These are phyloP conservation scores for Neurospora discreta DNA, from an alignment of 495 filamentous ascomycete species.

Conservation along the genomic window DNA sequence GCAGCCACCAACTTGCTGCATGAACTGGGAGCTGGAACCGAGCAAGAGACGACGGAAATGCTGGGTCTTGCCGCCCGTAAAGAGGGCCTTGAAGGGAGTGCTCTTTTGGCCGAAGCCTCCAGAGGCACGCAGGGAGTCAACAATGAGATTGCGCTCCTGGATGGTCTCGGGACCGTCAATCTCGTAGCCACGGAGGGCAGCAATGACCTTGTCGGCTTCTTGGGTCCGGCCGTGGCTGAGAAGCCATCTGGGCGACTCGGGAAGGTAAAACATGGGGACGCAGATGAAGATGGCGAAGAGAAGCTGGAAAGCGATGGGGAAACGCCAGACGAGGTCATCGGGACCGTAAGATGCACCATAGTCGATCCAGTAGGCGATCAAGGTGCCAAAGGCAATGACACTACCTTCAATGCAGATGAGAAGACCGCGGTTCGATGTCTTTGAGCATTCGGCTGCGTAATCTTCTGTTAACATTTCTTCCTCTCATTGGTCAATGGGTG, in stretches of 20 bases:
- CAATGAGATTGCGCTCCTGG: conserved; percentile 49
- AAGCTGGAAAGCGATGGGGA: conserved; percentile 76
- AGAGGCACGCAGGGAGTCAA: conserved; percentile 54
- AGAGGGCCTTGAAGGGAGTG: conserved; percentile 44
- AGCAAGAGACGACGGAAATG: conserved; percentile 54
- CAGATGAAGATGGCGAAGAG: conserved; percentile 59
- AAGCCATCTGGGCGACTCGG: conserved; percentile 70
- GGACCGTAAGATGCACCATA: conserved; percentile 64
- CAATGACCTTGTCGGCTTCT: conserved; percentile 58
- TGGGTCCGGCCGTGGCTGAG: conserved; percentile 54
- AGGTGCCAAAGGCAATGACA: conserved; percentile 64
- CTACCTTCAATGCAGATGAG: conserved; percentile 78
- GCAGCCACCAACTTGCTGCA: conserved; percentile 68
- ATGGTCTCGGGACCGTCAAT: conserved; percentile 44
- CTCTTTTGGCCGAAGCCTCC: conserved; percentile 41
- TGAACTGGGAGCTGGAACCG: conserved; percentile 53
- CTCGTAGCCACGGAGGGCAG: conserved; percentile 53
- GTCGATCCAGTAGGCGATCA: conserved; percentile 78
- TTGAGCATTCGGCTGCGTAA: conserved; percentile 47
- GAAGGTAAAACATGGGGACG: conserved; percentile 52
- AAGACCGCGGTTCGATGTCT: conserved; percentile 66
- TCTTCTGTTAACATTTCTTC: neutral
- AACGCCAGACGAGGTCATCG: conserved; percentile 57
- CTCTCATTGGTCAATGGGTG: conserved; percentile 27
- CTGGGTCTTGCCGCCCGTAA: conserved; percentile 53